A percentile compares a stretch with the other conserved stretches of the same genome.
Conservation (phyloP, 768 basidiomycete genomes). For the Tephrocybe rancida region DNA sequence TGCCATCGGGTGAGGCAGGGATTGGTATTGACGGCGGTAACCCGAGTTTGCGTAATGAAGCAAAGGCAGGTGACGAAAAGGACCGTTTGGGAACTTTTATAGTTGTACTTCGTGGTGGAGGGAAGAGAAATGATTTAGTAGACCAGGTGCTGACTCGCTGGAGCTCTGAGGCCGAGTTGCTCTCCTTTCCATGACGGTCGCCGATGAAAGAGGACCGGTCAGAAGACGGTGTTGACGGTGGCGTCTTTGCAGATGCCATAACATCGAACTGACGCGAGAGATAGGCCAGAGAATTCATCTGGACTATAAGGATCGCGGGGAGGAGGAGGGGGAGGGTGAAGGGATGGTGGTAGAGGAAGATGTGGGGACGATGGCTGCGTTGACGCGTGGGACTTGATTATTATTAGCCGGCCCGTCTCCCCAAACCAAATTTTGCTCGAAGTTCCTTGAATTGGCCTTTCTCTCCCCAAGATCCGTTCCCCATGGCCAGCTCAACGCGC, state of each 20-base stretch:
- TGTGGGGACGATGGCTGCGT: conserved; percentile 8
- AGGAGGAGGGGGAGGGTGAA: background rate
- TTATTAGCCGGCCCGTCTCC: conserved; percentile 14
- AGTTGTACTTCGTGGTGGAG: conserved; percentile 30
- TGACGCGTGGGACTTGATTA: conserved; percentile 14
- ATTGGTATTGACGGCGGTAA: conserved; percentile 25
- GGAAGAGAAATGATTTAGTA: conserved; percentile 51
- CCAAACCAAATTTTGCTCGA: conserved; percentile 2
- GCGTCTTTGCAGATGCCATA: conserved; percentile 60
- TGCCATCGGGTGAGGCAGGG: conserved; percentile 25
- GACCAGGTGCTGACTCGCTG: conserved; percentile 62
- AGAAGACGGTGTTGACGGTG: conserved; percentile 56
- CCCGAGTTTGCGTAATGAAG: conserved; percentile 26
- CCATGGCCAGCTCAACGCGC: background rate
- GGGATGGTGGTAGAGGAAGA: conserved; percentile 10
- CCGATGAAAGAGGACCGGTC: conserved; percentile 33
- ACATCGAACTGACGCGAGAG: conserved; percentile 84
- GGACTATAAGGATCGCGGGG: conserved; percentile 11
- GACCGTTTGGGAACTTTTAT: conserved; percentile 51
- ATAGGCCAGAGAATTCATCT: conserved; percentile 83
- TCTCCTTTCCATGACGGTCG: conserved; percentile 22
- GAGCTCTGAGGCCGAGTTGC: conserved; percentile 31
- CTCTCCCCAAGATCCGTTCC: conserved; percentile 11
- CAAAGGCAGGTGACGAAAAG: conserved; percentile 62
- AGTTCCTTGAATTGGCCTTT: background rate